A percentile compares a stretch with the other conserved stretches of the same genome.
Evolutionary conservation across 2,329 filamentous ascomycete genomes (phyloP).

Genomic region (Cercospora sojina): DNA sequence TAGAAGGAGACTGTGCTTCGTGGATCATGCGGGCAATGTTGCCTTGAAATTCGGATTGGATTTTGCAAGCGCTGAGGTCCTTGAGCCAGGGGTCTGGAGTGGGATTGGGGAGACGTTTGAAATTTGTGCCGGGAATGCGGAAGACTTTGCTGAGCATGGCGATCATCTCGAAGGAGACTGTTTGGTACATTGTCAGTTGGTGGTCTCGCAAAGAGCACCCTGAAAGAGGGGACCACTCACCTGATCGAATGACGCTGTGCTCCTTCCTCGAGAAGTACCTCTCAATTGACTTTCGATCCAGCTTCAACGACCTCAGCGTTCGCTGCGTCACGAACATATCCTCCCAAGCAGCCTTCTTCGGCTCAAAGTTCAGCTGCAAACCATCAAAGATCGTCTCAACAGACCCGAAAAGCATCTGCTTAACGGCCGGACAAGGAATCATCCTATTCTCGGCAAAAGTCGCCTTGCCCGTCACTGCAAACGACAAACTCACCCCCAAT

Average conservation of each 20-base stretch:
- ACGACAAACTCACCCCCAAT: conserved; percentile 13
- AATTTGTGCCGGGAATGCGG: conserved; percentile 16
- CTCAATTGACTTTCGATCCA: conserved; percentile 11
- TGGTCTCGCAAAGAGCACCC: background rate
- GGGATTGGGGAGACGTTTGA: conserved; percentile 17
- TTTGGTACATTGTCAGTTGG: background rate
- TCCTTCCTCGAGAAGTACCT: conserved; percentile 7
- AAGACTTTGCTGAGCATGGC: conserved; percentile 17
- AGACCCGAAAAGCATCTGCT: conserved; percentile 15
- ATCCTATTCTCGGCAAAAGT: conserved; percentile 3
- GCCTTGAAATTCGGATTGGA: conserved; percentile 13
- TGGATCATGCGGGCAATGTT: conserved; percentile 3
- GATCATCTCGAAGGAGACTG: conserved; percentile 18
- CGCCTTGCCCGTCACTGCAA: conserved; percentile 7
- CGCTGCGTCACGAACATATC: conserved; percentile 9
- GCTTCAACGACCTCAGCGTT: conserved; percentile 7
- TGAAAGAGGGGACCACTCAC: background rate
- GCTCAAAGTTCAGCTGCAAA: conserved; percentile 7
- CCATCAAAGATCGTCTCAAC: conserved; percentile 14
- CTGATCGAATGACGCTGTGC: conserved; percentile 10
- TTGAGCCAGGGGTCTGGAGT: conserved; percentile 15
- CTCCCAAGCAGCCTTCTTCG: conserved; percentile 8
- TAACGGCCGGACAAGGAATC: conserved; percentile 12
- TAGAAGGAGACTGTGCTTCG: background rate
- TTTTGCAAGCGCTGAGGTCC: conserved; percentile 12